A percentile compares a stretch with the other conserved stretches of the same genome.
Conservation (phyloP, 768 basidiomycete species). For the Suillus variegatus region DNA sequence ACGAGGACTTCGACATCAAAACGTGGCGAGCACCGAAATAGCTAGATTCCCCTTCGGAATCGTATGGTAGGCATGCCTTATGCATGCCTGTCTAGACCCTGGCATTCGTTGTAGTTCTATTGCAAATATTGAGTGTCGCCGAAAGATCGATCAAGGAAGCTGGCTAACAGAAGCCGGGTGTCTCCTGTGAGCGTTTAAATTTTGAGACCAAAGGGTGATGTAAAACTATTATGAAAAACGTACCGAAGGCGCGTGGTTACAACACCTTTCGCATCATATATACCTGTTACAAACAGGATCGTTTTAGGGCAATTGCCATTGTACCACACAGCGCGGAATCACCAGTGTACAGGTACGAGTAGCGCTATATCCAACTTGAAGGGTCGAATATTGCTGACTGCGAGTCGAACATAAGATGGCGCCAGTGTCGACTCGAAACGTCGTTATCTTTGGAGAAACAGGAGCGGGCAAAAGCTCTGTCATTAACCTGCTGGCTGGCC, state of each 20-base stretch:
- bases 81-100: background rate
- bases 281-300: background rate
- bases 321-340: too few relatives aligned
- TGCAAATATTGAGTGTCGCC: background rate
- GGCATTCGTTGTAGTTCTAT: background rate
- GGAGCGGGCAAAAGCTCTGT: too few relatives aligned
- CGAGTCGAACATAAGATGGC: too few relatives aligned
- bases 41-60: background rate
- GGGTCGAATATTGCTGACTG: too few relatives aligned
- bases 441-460: too few relatives aligned
- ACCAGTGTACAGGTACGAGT: too few relatives aligned
- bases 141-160: background rate
- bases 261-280: background rate
- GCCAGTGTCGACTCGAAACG: too few relatives aligned
- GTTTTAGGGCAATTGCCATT: too few relatives aligned
- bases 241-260: background rate
- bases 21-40: background rate
- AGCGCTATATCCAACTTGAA: too few relatives aligned
- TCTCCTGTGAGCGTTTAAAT: background rate
- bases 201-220: background rate
- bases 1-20: constrained; percentile 2
- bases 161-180: too few relatives aligned
- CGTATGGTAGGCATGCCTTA: background rate
- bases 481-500: too few relatives aligned
- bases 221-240: background rate